Percentiles rank a stretch among this genome's conserved stretches.
Conservation (phyloP, 2,329 filamentous ascomycete species). For the Pseudocercospora vitis region DNA sequence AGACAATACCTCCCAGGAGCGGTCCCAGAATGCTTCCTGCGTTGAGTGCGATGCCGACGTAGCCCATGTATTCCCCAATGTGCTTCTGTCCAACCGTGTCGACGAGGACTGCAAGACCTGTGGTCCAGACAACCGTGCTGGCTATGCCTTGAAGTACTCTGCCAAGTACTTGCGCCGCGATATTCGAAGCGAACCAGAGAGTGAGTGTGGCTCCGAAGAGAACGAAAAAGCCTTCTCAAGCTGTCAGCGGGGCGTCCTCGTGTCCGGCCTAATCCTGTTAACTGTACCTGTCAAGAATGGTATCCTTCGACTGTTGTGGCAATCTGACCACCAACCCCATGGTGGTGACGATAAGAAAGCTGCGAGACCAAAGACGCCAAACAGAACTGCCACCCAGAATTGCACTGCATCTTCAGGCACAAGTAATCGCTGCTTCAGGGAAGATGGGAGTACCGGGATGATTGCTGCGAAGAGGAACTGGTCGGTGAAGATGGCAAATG, state of each 20-base stretch:
- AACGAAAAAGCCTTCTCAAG: slow-evolving; percentile 58
- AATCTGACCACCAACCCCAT: slow-evolving; percentile 60
- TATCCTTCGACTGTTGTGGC: slow-evolving; percentile 58
- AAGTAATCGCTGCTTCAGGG: slow-evolving; percentile 17
- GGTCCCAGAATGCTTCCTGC: slow-evolving; percentile 63
- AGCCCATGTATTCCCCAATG: slow-evolving; percentile 66
- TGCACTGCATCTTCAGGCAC: slow-evolving; percentile 48
- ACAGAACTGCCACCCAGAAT: slow-evolving; percentile 66
- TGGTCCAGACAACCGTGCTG: slow-evolving; percentile 69
- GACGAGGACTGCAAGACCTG: slow-evolving; percentile 67
- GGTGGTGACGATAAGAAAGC: slow-evolving; percentile 53
- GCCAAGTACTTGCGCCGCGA: slow-evolving; percentile 61
- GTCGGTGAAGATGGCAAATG: slow-evolving; percentile 30
- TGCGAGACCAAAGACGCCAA: slow-evolving; percentile 68
- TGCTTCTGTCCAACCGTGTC: slow-evolving; percentile 64
- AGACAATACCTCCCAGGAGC: slow-evolving; percentile 66
- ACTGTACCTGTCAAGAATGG: slow-evolving; percentile 47
- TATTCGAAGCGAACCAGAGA: slow-evolving; percentile 62
- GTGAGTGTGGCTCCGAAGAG: slow-evolving; percentile 62
- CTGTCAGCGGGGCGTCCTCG: background rate
- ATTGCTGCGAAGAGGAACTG: slow-evolving; percentile 31
- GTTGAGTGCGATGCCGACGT: slow-evolving; percentile 63
- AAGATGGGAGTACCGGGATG: slow-evolving; percentile 26
- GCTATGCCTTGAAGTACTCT: slow-evolving; percentile 66
- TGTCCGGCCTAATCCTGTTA: background rate